A percentile compares a stretch with the other conserved stretches of the same genome.
phyloP scores from a whole-genome alignment of 352 stramenopile species.

The Globisporangium camurandrum region DNA sequence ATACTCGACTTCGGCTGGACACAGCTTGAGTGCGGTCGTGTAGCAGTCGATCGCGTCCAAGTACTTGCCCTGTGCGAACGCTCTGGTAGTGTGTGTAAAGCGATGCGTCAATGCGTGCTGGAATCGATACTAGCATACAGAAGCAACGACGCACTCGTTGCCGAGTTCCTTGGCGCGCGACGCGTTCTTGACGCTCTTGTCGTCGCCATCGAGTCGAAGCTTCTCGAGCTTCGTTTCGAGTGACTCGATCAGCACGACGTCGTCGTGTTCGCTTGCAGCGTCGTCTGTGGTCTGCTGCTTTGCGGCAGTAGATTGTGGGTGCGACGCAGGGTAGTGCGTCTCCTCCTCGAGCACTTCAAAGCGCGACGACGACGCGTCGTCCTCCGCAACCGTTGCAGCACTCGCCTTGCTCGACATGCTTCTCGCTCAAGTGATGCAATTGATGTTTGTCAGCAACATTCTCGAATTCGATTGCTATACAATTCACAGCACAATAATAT shows the following conservation, averaged over 20 bases:
- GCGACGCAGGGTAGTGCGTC: slow-evolving; percentile 55
- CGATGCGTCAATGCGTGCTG: background rate
- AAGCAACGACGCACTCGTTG: slow-evolving; percentile 47
- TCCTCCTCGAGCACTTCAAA: slow-evolving; percentile 85
- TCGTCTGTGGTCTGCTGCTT: slow-evolving; percentile 12
- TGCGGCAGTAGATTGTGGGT: slow-evolving; percentile 20
- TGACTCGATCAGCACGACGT: slow-evolving; percentile 34
- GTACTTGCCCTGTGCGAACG: slow-evolving; percentile 60
- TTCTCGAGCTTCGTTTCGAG: slow-evolving; percentile 58
- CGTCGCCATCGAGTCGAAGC: slow-evolving; percentile 36
- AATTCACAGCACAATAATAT: too few relatives aligned
- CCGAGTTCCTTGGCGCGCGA: slow-evolving; percentile 76
- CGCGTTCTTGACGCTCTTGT: slow-evolving; percentile 54
- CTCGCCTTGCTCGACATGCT: slow-evolving; percentile 8
- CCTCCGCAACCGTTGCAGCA: background rate
- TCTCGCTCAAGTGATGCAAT: background rate
- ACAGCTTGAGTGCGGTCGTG: slow-evolving; percentile 75
- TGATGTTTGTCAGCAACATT: background rate
- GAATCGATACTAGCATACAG: background rate
- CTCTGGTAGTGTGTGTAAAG: slow-evolving; percentile 19
- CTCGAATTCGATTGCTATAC: too few relatives aligned
- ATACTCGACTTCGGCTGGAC: slow-evolving; percentile 64
- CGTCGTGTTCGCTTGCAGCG: slow-evolving; percentile 8
- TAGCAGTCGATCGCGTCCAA: slow-evolving; percentile 83
- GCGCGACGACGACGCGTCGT: slow-evolving; percentile 23